Percentiles rank a stretch among this genome's conserved stretches.
Conservation (phyloP, 257 asterid species). For the Forsythia suspensa region DNA sequence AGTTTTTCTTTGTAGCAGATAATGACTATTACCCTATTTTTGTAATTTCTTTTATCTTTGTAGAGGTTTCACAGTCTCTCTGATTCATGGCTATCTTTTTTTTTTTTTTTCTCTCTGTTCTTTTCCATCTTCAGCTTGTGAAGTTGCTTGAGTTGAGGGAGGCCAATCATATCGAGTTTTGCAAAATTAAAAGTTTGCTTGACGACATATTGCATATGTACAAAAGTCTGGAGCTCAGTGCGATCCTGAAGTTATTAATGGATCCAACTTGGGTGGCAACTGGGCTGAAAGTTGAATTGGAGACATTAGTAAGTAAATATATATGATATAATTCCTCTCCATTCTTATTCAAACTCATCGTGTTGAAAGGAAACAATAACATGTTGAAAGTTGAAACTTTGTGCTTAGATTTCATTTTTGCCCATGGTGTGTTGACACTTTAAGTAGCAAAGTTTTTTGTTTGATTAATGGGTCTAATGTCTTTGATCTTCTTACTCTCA, state of each 20-base stretch:
- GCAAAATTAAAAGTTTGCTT: slow-evolving; percentile 76
- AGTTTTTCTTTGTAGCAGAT: neutral
- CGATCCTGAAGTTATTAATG: slow-evolving; percentile 66
- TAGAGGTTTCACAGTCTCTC: neutral
- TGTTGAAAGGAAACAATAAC: slow-evolving; percentile 7
- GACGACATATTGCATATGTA: slow-evolving; percentile 71
- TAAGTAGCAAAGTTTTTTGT: neutral
- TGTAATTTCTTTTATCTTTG: neutral
- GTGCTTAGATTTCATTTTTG: neutral
- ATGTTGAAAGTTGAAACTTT: neutral
- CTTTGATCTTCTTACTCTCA: slow-evolving; percentile 28
- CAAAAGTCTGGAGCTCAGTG: slow-evolving; percentile 55
- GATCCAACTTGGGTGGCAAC: slow-evolving; percentile 95
- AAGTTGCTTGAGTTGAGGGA: slow-evolving; percentile 93
- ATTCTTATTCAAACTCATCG: neutral
- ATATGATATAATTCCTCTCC: neutral
- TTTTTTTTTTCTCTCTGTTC: slow-evolving; percentile 1
- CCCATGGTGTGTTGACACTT: neutral
- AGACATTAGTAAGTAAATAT: slow-evolving; percentile 63
- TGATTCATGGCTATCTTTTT: neutral
- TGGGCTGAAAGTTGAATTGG: slow-evolving; percentile 80
- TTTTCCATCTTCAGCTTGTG: slow-evolving; percentile 70
- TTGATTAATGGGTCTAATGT: slow-evolving; percentile 3
- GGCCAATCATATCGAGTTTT: slow-evolving; percentile 93
- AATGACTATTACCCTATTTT: neutral